These are phyloP conservation scores for Dryas integrifolia DNA, from an alignment of 331 rosid species.

Conservation along the genomic window DNA sequence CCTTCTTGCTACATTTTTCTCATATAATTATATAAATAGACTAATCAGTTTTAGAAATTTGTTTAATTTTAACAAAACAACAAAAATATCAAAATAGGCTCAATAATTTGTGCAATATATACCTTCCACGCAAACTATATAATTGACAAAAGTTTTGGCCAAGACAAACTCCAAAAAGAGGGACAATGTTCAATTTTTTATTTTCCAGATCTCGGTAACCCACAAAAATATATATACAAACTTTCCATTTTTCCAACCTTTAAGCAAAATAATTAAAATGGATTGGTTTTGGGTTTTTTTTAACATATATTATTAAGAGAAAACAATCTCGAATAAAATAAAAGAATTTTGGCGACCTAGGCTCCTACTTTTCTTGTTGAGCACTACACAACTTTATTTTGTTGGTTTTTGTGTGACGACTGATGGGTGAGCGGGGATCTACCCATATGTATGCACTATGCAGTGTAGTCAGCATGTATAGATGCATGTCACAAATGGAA, in stretches of 20 bases:
- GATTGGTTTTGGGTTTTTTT: background rate
- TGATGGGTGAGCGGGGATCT: constrained; percentile 33
- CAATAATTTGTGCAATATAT: background rate
- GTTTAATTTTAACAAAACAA: background rate
- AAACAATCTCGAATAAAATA: background rate
- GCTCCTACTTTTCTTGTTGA: background rate
- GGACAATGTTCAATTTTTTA: too few species aligned
- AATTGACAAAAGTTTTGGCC: background rate
- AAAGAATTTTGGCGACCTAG: background rate
- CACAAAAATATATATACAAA: too few species aligned
- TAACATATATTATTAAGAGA: background rate
- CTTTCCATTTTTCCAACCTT: too few species aligned
- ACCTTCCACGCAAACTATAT: background rate
- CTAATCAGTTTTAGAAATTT: too few species aligned
- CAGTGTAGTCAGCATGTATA: too few species aligned
- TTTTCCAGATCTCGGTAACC: too few species aligned
- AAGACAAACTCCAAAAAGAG: background rate
- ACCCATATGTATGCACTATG: background rate
- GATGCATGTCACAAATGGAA: background rate
- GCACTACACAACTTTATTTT: constrained; percentile 8
- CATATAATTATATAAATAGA: too few species aligned
- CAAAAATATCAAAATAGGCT: background rate
- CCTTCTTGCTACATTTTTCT: too few species aligned
- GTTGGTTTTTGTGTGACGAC: background rate
- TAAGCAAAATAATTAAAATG: background rate